These are phyloP conservation scores for Pyronema domesticum DNA, from an alignment of 495 filamentous ascomycete species.

Conservation along the genomic window DNA sequence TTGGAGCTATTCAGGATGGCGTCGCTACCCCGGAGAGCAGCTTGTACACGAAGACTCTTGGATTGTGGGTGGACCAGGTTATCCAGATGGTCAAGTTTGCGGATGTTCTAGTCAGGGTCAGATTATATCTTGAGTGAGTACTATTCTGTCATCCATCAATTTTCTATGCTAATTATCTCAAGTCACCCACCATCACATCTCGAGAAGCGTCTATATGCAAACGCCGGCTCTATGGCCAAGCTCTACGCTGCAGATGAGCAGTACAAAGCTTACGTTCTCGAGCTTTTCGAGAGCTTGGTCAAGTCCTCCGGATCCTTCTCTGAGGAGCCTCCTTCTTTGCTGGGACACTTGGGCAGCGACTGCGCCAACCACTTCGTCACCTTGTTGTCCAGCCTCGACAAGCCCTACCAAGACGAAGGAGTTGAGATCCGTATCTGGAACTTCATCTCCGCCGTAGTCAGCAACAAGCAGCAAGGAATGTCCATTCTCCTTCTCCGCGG, in stretches of 20 bases:
- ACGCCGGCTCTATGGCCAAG: constrained; percentile 52
- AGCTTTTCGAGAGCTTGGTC: constrained; percentile 58
- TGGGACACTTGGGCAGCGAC: constrained; percentile 70
- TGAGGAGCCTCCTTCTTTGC: constrained; percentile 68
- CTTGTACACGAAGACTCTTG: constrained; percentile 40
- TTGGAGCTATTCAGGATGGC: constrained; percentile 50
- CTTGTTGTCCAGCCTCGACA: constrained; percentile 58
- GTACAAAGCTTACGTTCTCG: constrained; percentile 46
- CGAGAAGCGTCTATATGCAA: constrained; percentile 64
- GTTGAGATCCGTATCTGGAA: constrained; percentile 58
- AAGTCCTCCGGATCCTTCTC: constrained; percentile 28
- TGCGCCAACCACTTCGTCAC: constrained; percentile 68
- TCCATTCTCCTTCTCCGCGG: constrained; percentile 83
- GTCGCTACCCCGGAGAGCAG: constrained; percentile 45
- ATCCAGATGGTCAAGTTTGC: constrained; percentile 46
- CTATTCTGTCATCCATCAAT: not conserved
- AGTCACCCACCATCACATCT: constrained; percentile 38
- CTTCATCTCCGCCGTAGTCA: constrained; percentile 70
- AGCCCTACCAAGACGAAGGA: constrained; percentile 43
- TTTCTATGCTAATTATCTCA: constrained; percentile 4
- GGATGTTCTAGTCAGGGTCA: constrained; percentile 48
- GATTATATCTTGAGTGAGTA: constrained; percentile 39
- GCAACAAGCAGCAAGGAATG: constrained; percentile 88
- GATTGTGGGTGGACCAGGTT: constrained; percentile 43
- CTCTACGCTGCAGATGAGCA: constrained; percentile 54